Evolutionary conservation across 257 asterid genomes (phyloP), one percentile per base, ranked within the genome.

Genomic region (Verbena officinalis): DNA sequence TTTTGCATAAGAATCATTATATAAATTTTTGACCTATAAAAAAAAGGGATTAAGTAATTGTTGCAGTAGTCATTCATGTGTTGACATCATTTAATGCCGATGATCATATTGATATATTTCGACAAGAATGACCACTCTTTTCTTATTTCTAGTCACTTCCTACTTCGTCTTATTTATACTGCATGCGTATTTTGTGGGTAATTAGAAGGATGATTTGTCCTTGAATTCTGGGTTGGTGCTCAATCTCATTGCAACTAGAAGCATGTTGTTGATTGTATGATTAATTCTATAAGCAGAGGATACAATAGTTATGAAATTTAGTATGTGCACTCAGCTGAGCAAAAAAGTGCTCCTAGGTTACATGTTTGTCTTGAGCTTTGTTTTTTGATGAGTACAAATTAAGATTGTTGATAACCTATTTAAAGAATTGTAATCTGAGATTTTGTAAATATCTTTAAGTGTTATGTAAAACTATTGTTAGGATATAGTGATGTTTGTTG

Each of bases 51-150:
- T 42, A 3, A 8, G 15, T 42, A 45, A n/a, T n/a, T n/a, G n/a
- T n/a, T n/a, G n/a, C n/a, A n/a, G n/a, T n/a, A n/a, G n/a, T n/a
- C n/a, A n/a, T 23, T 30, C 43, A 14, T 6, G 9, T 8, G 16
- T 12, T 44, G 39, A 21, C 27, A 42, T 23, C 12, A 23, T 23
- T 23, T 43, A n/a, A n/a, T 19, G 13, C 55, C 40, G 11, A 33
- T n/a, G 40, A 50, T 52, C 20, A 24, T 34, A 54, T n/a, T n/a
- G 19, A 33, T 48, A 14, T 23, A 63, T 36, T 31, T 49, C 45
- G 49, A 62, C 16, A 12, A 21, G 24, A 40, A 40, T 60, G 55
- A 31, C 49, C 56, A 30, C 20, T 42, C 56, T 12, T 38, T 46
- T 38, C 52, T 30, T 58, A 3, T 15, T 31, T 40, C 12, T 42